Evolutionary conservation across 2,329 filamentous ascomycete species (phyloP).

Genomic region (Aspergillus sp.): DNA sequence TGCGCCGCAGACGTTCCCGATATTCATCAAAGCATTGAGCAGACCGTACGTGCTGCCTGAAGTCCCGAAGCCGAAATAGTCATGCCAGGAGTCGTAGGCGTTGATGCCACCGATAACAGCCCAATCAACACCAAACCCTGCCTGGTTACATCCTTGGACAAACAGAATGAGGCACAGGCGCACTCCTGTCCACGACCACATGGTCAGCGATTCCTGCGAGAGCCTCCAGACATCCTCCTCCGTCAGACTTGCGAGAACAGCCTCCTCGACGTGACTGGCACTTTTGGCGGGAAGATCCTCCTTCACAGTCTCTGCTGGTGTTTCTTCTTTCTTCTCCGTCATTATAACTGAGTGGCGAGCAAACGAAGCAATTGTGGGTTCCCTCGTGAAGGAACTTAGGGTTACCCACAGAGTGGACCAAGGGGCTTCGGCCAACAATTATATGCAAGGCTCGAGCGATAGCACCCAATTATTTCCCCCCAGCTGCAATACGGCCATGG

Average conservation of each 20-base stretch:
- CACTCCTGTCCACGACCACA: conserved; percentile 44
- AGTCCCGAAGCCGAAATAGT: conserved; percentile 45
- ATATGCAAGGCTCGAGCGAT: not conserved
- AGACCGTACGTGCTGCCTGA: conserved; percentile 43
- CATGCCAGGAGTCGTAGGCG: conserved; percentile 43
- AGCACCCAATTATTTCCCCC: not conserved
- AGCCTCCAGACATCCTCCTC: conserved; percentile 48
- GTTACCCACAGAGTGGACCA: not conserved
- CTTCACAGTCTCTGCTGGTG: not conserved
- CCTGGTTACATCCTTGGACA: conserved; percentile 50
- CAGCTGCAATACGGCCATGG: not conserved
- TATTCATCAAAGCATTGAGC: conserved; percentile 51
- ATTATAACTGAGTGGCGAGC: not conserved
- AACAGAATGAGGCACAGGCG: conserved; percentile 46
- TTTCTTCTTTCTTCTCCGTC: not conserved
- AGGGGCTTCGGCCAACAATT: not conserved
- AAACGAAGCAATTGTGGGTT: not conserved
- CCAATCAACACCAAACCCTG: conserved; percentile 52
- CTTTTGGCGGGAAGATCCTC: conserved; percentile 6
- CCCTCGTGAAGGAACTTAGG: not conserved
- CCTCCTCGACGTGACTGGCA: conserved; percentile 42
- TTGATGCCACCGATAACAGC: conserved; percentile 51
- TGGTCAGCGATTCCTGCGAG: conserved; percentile 42
- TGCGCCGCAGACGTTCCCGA: conserved; percentile 49
- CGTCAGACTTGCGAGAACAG: conserved; percentile 46